Conservation (phyloP, 2,329 filamentous ascomycete species). For the Paecilomyces dactylethromorphus region DNA sequence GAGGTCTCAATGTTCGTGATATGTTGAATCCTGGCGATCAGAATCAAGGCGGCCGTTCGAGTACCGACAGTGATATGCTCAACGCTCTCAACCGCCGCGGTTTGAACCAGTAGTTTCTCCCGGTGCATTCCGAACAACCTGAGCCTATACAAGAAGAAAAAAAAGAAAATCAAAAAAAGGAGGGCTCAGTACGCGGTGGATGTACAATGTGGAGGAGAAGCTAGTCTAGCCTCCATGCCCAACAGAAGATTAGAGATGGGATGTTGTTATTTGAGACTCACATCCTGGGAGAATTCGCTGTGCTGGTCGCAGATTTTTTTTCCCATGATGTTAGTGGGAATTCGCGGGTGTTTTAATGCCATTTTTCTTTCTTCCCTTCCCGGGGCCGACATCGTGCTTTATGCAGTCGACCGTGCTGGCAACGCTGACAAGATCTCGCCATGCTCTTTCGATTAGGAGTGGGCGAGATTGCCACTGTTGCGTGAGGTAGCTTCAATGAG, state of each 20-base stretch:
- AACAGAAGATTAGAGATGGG: background rate
- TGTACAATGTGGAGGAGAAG: background rate
- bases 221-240: background rate
- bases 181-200: background rate
- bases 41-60: constrained; percentile 31
- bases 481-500: background rate
- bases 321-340: constrained; percentile 1
- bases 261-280: background rate
- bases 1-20: constrained; percentile 42
- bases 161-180: background rate
- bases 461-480: background rate
- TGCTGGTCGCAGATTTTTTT: constrained; percentile 8
- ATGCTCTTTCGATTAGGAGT: background rate
- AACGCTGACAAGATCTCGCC: background rate
- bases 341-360: constrained; percentile 1
- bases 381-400: background rate
- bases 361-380: constrained; percentile 1
- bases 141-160: background rate
- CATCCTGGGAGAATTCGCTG: constrained; percentile 4
- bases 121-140: background rate
- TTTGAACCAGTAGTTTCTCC: constrained; percentile 19
- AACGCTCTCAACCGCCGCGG: constrained; percentile 40
- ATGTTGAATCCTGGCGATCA: constrained; percentile 39
- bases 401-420: background rate
- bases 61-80: constrained; percentile 45